A percentile compares a stretch with the other conserved stretches of the same genome.
phyloP scores from a whole-genome alignment of 139 green algal species.

The Auxenochlorella pyrenoidosa region DNA sequence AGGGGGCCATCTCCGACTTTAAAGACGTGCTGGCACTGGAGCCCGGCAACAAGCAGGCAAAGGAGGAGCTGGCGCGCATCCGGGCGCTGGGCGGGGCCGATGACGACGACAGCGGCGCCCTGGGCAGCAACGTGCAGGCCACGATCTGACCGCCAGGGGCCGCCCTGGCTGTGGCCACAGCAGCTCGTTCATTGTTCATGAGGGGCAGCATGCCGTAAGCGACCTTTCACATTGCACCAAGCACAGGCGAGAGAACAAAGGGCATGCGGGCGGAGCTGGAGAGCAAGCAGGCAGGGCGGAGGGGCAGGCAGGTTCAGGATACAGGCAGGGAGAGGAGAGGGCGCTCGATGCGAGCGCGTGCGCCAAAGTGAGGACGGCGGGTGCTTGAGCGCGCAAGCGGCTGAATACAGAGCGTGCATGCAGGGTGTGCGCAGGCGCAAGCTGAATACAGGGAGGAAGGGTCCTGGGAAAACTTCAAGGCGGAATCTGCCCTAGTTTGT shows the following conservation, averaged over 20 bases:
- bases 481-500: too few relatives aligned
- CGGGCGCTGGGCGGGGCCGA: not conserved
- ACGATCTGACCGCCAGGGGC: not conserved
- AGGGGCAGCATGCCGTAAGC: too few relatives aligned
- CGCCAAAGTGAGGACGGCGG: not conserved
- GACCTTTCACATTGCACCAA: not conserved
- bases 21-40: conserved; percentile 57
- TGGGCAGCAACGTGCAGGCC: not conserved
- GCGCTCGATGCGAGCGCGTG: not conserved
- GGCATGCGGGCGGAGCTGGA: not conserved
- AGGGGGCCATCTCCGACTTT: conserved; percentile 53
- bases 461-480: not conserved
- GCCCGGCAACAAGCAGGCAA: conserved; percentile 62
- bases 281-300: not conserved
- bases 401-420: too few relatives aligned
- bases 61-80: conserved; percentile 46
- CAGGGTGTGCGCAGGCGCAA: not conserved
- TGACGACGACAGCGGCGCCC: not conserved
- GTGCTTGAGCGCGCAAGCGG: not conserved
- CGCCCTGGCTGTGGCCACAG: too few relatives aligned
- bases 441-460: not conserved
- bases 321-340: not conserved
- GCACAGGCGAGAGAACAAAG: not conserved
- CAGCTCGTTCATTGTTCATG: too few relatives aligned
- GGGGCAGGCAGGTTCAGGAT: not conserved